phyloP scores from a whole-genome alignment of 2,329 filamentous ascomycete genomes.

The Xylaria sp. region DNA sequence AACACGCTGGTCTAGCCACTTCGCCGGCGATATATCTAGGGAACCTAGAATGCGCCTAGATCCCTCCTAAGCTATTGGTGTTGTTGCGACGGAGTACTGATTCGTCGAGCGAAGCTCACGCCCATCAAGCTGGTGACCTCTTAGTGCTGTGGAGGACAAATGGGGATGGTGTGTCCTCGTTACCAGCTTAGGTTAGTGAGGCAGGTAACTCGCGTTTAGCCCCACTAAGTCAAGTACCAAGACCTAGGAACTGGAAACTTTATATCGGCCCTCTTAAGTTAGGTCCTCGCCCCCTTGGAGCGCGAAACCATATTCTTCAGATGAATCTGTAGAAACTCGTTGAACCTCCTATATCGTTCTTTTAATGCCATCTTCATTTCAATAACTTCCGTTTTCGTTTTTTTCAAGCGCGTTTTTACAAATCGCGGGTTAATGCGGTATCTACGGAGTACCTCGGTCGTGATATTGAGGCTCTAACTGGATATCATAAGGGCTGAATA shows the following conservation, averaged over 20 bases:
- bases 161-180: neutral
- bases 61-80: neutral
- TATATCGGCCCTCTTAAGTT: too few relatives aligned
- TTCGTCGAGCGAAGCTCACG: conserved; percentile 1
- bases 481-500: too few relatives aligned
- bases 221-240: neutral
- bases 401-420: neutral
- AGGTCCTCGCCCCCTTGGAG: too few relatives aligned
- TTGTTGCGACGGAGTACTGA: neutral
- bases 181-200: neutral
- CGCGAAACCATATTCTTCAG: too few relatives aligned
- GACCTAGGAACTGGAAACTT: neutral
- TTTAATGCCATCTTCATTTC: neutral
- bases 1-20: neutral
- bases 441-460: neutral
- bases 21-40: neutral
- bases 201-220: neutral
- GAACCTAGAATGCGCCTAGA: neutral
- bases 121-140: neutral
- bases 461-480: neutral
- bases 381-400: neutral
- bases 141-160: neutral
- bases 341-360: neutral
- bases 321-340: neutral
- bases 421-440: neutral